phyloP scores from a whole-genome alignment of 768 basidiomycete species.

The Rhizopogon roseolus region DNA sequence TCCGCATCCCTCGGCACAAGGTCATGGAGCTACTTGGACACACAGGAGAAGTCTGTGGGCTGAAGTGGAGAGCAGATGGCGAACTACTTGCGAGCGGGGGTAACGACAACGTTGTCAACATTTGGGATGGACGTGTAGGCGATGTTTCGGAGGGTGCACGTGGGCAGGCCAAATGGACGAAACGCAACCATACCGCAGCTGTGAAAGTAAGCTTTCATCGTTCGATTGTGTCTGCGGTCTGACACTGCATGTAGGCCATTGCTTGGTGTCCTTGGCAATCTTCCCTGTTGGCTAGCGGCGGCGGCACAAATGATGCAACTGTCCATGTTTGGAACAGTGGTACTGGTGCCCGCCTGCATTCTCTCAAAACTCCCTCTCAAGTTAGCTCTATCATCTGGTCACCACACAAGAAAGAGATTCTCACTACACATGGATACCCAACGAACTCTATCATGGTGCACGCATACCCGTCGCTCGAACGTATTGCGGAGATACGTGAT shows the following conservation, averaged over 20 bases:
- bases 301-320: constrained; percentile 90
- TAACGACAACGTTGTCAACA: constrained; percentile 96
- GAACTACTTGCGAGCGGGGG: constrained; percentile 92
- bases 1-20: constrained; percentile 81
- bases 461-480: constrained; percentile 62
- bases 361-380: constrained; percentile 83
- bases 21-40: constrained; percentile 90
- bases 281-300: constrained; percentile 86
- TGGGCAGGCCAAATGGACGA: constrained; percentile 81
- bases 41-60: constrained; percentile 87
- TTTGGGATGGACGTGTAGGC: constrained; percentile 87
- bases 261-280: constrained; percentile 99
- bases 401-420: constrained; percentile 80
- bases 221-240: not conserved
- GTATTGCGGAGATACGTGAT: constrained; percentile 80
- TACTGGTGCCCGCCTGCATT: constrained; percentile 88
- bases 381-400: constrained; percentile 90
- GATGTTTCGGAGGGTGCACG: constrained; percentile 41
- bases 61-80: constrained; percentile 86
- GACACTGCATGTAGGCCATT: constrained; percentile 55
- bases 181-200: constrained; percentile 87
- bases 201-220: constrained; percentile 49
- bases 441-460: constrained; percentile 80
- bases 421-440: constrained; percentile 94
- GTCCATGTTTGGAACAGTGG: constrained; percentile 90